A percentile compares a stretch with the other conserved stretches of the same genome.
These are phyloP conservation scores for Saturnispora sanitii DNA, from an alignment of 805 yeast species.

Conservation along the genomic window DNA sequence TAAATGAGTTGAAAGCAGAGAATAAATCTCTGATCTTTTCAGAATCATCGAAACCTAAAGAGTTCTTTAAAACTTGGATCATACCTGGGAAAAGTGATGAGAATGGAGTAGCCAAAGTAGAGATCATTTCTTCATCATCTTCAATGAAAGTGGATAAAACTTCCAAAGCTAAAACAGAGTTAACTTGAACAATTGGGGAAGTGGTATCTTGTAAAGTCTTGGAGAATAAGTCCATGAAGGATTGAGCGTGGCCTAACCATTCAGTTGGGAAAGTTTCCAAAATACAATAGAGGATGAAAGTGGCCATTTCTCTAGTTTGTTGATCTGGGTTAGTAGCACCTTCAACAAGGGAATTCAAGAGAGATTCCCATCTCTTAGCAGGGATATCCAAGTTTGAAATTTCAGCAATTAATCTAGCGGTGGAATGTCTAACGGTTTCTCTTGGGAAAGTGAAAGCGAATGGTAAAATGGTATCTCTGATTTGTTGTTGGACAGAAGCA, in stretches of 20 bases:
- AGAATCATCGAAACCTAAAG: conserved; percentile 59
- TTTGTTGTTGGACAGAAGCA: conserved; percentile 42
- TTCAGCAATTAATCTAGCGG: conserved; percentile 81
- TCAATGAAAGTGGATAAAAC: conserved; percentile 59
- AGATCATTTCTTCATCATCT: conserved; percentile 39
- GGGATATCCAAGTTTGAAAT: conserved; percentile 73
- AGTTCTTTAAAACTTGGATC: conserved; percentile 71
- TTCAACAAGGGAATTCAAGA: conserved; percentile 59
- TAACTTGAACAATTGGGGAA: conserved; percentile 67
- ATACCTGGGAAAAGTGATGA: conserved; percentile 63
- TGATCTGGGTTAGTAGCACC: conserved; percentile 44
- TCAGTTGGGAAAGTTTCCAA: conserved; percentile 61
- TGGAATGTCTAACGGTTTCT: conserved; percentile 70
- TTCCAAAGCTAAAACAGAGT: conserved; percentile 74
- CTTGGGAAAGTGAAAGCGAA: conserved; percentile 57
- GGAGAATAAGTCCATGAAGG: conserved; percentile 63
- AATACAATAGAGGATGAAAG: conserved; percentile 66
- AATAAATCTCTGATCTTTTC: conserved; percentile 67
- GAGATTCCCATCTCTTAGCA: conserved; percentile 57
- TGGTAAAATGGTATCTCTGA: conserved; percentile 59
- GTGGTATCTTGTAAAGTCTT: conserved; percentile 52
- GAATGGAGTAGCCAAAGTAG: conserved; percentile 38
- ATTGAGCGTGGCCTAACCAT: conserved; percentile 47
- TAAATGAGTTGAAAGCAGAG: conserved; percentile 73
- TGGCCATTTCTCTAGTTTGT: conserved; percentile 70